phyloP scores from a whole-genome alignment of 192 early-diverging fungal species.

The Powellomyces hirtus region DNA sequence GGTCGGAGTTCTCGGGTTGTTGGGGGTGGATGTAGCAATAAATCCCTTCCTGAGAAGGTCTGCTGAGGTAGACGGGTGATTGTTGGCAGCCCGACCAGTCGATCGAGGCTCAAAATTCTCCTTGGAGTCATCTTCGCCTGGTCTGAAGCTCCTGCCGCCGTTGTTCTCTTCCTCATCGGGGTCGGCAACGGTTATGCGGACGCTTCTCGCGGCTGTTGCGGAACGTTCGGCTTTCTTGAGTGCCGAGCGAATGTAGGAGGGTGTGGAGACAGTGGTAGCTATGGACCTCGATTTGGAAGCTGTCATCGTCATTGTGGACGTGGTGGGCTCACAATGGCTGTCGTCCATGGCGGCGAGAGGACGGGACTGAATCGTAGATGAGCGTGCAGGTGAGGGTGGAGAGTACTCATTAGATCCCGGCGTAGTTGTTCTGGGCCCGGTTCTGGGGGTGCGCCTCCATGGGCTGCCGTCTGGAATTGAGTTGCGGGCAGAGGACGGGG shows the following conservation, averaged over 20 bases:
- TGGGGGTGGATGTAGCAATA: conserved; percentile 28
- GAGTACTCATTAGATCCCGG: too few relatives aligned
- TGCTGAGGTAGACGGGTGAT: background rate
- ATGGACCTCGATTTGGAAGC: too few relatives aligned
- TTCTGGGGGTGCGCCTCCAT: background rate
- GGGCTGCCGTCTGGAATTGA: background rate
- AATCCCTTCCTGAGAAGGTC: conserved; percentile 6
- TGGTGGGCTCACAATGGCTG: too few relatives aligned
- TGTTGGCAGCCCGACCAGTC: background rate
- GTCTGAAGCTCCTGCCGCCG: conserved; percentile 9
- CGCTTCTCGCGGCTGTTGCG: background rate
- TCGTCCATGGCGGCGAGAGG: too few relatives aligned
- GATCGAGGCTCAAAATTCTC: conserved; percentile 4
- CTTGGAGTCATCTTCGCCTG: conserved; percentile 17
- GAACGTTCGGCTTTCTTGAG: background rate
- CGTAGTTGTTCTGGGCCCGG: too few relatives aligned
- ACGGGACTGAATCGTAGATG: too few relatives aligned
- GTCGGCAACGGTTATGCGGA: conserved; percentile 5
- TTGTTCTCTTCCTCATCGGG: background rate
- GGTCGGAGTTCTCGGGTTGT: background rate
- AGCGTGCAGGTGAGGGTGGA: too few relatives aligned
- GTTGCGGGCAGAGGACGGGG: background rate
- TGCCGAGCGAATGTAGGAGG: conserved; percentile 1
- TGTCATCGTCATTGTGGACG: background rate
- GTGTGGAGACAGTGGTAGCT: background rate